Base-by-base conservation (phyloP, 2,329 filamentous ascomycete species). In the Ascochyta viciae-villosae region DNA sequence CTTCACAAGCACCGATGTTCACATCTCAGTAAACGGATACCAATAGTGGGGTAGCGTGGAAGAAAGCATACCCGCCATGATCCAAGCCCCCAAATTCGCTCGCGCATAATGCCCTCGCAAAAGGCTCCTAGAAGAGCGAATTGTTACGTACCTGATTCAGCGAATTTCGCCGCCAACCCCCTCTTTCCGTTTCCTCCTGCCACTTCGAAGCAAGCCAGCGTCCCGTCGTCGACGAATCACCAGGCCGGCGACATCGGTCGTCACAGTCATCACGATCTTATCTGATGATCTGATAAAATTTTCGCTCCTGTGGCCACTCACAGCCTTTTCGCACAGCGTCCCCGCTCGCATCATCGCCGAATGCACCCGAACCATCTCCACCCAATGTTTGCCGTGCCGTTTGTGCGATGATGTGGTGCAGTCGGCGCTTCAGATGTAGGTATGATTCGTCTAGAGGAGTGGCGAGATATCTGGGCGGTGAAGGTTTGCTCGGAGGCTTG, bases 201-300 rank as follows among this genome's bases (percentile, higher is more conserved):
- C 29, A 23, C 16, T 4, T 33, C 33, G 33, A 35, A 16, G 33
- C 33, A 35, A 16, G 33, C 15, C 6, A 35, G 7, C 6, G 3
- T 12, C 22, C 7, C 22, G 4, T 16, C 0, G 3, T 2, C 22
- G 24, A 1, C 45, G 33, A 49, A 49, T 49, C 26, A 49, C 1
- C 15, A 7, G 3, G 7, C 38, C n/a, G 4, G 45, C 45, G 51
- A 49, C 33, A 49, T 54, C 51, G 51, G 51, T 44, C 9, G 1
- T 8, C n/a, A 4, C 12, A 39, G 13, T 24, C 43, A 47, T 42
- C 34, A 27, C 4, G 7, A 35, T 44, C 33, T 51, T 52, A 52
- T 52, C 50, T 34, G 50, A 52, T 52, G 52, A 55, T 55, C 46
- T 45, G 52, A 55, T 55, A 50, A 55, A 46, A 45, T 29, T 45